phyloP scores from a whole-genome alignment of 208 protist genomes.

The Trypanosoma theileri region DNA sequence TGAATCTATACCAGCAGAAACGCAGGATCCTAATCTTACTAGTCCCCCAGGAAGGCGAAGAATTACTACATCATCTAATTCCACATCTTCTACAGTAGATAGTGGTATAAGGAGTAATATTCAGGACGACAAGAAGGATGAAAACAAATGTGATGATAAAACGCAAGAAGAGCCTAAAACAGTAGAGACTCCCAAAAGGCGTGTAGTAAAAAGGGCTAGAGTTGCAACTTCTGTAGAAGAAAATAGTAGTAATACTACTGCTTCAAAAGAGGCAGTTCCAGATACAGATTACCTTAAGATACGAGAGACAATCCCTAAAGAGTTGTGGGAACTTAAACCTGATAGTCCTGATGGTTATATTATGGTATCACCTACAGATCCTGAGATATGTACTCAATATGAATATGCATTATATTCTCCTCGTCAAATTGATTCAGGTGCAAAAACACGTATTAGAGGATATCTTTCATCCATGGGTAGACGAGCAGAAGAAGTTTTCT shows the following conservation, averaged over 20 bases:
- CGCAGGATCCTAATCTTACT: constrained; percentile 16
- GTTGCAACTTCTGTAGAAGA: background rate
- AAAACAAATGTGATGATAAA: too few species aligned
- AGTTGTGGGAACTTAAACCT: constrained; percentile 55
- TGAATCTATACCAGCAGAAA: constrained; percentile 11
- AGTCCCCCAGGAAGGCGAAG: constrained; percentile 47
- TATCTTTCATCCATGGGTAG: constrained; percentile 76
- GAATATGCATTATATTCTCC: constrained; percentile 48
- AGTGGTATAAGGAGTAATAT: background rate
- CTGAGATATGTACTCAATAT: constrained; percentile 32
- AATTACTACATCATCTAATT: constrained; percentile 6
- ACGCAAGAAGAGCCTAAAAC: constrained; percentile 2
- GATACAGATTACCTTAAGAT: constrained; percentile 21
- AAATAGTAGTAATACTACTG: background rate
- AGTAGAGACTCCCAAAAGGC: constrained; percentile 11
- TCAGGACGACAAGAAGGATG: background rate
- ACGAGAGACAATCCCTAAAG: constrained; percentile 34
- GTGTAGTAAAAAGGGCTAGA: constrained; percentile 28
- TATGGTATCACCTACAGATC: constrained; percentile 49
- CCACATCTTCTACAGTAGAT: background rate
- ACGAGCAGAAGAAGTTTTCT: constrained; percentile 68
- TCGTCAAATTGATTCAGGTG: constrained; percentile 45
- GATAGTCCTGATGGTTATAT: constrained; percentile 76
- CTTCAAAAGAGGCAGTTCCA: background rate
- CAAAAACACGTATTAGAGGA: constrained; percentile 50